phyloP scores from a whole-genome alignment of 495 filamentous ascomycete species.

The Entonaema liquescens region DNA sequence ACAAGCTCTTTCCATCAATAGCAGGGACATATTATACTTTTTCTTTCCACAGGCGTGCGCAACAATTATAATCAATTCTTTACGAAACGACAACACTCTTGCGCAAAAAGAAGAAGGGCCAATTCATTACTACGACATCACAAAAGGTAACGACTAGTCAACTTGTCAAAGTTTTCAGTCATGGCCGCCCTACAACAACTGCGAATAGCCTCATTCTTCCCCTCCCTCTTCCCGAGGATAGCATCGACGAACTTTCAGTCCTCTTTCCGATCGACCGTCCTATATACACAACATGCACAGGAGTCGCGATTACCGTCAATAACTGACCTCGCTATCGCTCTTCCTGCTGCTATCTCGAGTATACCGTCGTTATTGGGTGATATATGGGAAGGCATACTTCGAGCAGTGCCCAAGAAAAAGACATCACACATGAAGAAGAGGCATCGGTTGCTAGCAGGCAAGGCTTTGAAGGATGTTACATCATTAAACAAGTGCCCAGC shows the following conservation, averaged over 20 bases:
- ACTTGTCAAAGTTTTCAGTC: constrained; percentile 15
- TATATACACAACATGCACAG: constrained; percentile 48
- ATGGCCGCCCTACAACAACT: constrained; percentile 57
- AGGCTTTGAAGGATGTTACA: constrained; percentile 89
- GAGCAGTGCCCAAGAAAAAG: constrained; percentile 98
- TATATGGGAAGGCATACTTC: constrained; percentile 91
- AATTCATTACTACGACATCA: neutral
- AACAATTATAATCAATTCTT: neutral
- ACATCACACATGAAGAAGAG: constrained; percentile 96
- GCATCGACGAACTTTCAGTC: constrained; percentile 49
- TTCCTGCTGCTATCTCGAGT: constrained; percentile 63
- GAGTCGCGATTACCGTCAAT: constrained; percentile 53
- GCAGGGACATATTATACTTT: neutral
- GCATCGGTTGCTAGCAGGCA: constrained; percentile 90
- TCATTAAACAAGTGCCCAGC: constrained; percentile 84
- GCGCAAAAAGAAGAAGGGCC: neutral
- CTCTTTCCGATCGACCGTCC: constrained; percentile 49
- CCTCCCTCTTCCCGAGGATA: constrained; percentile 52
- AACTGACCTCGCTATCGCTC: constrained; percentile 58
- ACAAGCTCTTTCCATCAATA: constrained; percentile 24
- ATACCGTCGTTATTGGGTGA: constrained; percentile 68
- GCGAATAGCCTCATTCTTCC: constrained; percentile 50
- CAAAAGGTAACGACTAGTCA: neutral
- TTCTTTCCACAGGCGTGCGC: constrained; percentile 3
- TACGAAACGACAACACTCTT: neutral